Conservation (phyloP, 768 basidiomycete genomes). For the Mycena belliarum region DNA sequence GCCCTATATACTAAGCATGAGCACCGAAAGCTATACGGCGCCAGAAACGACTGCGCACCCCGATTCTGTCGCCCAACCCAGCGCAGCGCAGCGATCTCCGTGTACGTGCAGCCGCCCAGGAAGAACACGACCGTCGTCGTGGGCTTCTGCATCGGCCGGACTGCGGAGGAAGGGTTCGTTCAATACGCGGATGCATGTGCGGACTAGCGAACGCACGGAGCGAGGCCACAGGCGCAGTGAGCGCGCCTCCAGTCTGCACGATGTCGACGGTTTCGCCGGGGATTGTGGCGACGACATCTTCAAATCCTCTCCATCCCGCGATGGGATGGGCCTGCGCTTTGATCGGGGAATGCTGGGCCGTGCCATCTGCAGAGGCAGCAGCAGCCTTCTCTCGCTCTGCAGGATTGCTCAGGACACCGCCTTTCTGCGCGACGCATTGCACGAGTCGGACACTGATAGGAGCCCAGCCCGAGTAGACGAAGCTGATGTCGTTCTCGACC, state of each 20-base stretch:
- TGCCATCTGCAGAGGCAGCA: conserved; percentile 36
- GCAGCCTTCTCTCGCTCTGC: conserved; percentile 55
- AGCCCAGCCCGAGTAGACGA: conserved; percentile 96
- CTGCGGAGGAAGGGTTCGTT: conserved; percentile 30
- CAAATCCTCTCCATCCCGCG: conserved; percentile 96
- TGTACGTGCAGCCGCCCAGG: conserved; percentile 95
- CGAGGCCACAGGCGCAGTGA: conserved; percentile 29
- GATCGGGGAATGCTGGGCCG: conserved; percentile 35
- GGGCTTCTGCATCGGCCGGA: conserved; percentile 54
- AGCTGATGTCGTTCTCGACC: conserved; percentile 92
- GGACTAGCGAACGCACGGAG: conserved; percentile 32
- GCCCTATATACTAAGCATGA: conserved; percentile 53
- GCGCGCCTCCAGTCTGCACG: conserved; percentile 42
- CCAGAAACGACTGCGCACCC: conserved; percentile 44
- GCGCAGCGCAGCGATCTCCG: conserved; percentile 92
- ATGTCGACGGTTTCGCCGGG: conserved; percentile 89
- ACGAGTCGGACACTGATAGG: conserved; percentile 90
- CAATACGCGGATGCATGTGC: too few relatives aligned
- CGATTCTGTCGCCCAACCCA: conserved; percentile 87
- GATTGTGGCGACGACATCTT: conserved; percentile 80
- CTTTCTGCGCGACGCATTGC: conserved; percentile 92
- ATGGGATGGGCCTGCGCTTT: conserved; percentile 88
- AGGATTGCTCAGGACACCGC: conserved; percentile 82
- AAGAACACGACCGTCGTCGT: conserved; percentile 94
- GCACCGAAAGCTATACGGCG: background rate